A percentile compares a stretch with the other conserved stretches of the same genome.
phyloP scores from a whole-genome alignment of 306 rosid species.

The Pyrus communis region DNA sequence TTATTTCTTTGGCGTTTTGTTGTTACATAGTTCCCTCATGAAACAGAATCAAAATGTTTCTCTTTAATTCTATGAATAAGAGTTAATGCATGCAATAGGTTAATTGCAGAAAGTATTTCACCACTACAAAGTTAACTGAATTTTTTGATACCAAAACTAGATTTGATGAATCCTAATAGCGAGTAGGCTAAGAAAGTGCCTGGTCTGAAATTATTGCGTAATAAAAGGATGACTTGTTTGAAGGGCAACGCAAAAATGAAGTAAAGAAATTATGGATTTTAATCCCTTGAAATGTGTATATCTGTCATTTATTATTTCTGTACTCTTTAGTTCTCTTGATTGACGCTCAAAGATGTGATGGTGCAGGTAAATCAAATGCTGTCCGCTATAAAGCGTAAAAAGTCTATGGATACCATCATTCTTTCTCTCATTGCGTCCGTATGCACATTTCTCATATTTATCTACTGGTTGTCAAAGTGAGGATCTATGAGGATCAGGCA shows the following conservation, averaged over 20 bases:
- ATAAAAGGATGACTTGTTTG: background rate
- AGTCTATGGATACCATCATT: conserved; percentile 86
- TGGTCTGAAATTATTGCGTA: background rate
- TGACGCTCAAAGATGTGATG: conserved; percentile 11
- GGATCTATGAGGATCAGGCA: background rate
- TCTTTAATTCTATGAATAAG: background rate
- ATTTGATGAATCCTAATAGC: background rate
- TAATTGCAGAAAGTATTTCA: background rate
- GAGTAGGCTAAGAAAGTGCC: background rate
- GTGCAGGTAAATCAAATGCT: conserved; percentile 80
- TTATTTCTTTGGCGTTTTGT: background rate
- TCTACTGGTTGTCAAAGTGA: conserved; percentile 93
- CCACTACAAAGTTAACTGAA: background rate
- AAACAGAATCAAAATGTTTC: background rate
- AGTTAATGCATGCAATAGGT: background rate
- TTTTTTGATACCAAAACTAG: background rate
- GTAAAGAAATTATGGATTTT: background rate
- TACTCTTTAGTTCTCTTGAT: background rate
- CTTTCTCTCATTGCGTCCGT: conserved; percentile 82
- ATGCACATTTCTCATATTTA: conserved; percentile 79
- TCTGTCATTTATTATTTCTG: background rate
- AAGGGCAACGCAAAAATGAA: background rate
- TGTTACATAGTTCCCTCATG: background rate
- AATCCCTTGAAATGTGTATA: background rate
- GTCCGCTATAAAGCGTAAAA: conserved; percentile 74